A percentile compares a stretch with the other conserved stretches of the same genome.
Conservation (phyloP, 441 rosid species). For the Gossypium schwendimanii region DNA sequence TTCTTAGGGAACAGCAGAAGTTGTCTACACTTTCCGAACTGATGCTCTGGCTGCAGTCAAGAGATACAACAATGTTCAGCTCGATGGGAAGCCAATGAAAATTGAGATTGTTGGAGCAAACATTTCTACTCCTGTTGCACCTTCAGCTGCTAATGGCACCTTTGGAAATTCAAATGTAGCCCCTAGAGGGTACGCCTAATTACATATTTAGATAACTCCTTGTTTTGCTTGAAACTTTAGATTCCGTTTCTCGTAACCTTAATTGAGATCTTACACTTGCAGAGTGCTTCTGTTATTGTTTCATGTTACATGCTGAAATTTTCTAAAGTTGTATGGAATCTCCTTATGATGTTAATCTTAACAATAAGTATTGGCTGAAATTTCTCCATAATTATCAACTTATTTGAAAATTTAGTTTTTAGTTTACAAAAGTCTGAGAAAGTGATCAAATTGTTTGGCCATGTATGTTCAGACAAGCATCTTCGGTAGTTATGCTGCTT, state of each 20-base stretch:
- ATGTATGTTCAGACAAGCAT: background rate
- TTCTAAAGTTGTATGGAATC: background rate
- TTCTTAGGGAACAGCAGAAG: slow-evolving; percentile 89
- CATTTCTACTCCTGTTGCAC: slow-evolving; percentile 36
- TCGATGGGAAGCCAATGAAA: slow-evolving; percentile 92
- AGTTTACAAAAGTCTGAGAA: too few species aligned
- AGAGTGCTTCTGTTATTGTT: background rate
- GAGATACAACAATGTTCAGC: slow-evolving; percentile 81
- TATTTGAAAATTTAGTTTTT: background rate
- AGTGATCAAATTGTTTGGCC: background rate
- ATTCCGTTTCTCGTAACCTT: background rate
- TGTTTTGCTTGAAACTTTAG: background rate
- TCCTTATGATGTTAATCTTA: background rate
- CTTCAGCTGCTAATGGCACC: slow-evolving; percentile 29
- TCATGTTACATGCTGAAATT: background rate
- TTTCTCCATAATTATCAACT: background rate
- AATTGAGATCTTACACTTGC: background rate
- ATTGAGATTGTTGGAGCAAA: slow-evolving; percentile 79
- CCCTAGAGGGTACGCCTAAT: slow-evolving; percentile 50
- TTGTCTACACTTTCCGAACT: slow-evolving; percentile 55
- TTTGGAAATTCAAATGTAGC: slow-evolving; percentile 43
- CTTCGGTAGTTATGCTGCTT: background rate
- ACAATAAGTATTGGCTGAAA: background rate
- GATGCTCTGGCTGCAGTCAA: slow-evolving; percentile 82
- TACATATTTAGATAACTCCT: background rate